Evolutionary conservation across 768 basidiomycete species (phyloP).

Genomic region (Lactifluus subvellereus): DNA sequence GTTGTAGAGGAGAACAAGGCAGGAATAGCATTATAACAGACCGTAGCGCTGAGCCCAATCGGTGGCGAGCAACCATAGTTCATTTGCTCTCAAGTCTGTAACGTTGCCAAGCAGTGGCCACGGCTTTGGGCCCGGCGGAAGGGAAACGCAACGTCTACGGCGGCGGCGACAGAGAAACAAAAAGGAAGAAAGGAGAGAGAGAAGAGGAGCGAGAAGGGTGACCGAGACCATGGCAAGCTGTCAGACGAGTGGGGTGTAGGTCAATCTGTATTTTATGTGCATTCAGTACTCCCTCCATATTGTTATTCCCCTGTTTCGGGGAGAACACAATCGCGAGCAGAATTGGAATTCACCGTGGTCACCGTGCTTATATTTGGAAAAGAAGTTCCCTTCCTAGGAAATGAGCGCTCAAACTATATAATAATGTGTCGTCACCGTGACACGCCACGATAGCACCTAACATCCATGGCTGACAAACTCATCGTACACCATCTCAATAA

Average conservation of each 20-base stretch:
- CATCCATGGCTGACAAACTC: conserved; percentile 13
- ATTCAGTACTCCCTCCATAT: too few species aligned
- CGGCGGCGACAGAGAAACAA: not conserved
- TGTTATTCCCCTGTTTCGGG: not conserved
- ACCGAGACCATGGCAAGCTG: not conserved
- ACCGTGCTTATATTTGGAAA: not conserved
- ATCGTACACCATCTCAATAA: conserved; percentile 42
- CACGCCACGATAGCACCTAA: not conserved
- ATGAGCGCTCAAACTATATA: not conserved
- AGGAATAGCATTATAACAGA: conserved; percentile 32
- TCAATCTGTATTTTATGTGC: not conserved
- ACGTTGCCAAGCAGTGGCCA: conserved; percentile 63
- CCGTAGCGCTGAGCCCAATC: conserved; percentile 62
- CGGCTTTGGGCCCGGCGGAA: conserved; percentile 66
- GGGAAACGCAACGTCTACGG: conserved; percentile 23
- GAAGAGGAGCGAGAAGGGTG: conserved; percentile 6
- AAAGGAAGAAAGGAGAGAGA: conserved; percentile 9
- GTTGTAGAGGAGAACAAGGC: not conserved
- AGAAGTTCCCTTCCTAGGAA: not conserved
- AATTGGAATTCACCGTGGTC: conserved; percentile 7
- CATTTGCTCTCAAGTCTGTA: conserved; percentile 49
- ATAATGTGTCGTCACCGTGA: not conserved
- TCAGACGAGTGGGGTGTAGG: not conserved
- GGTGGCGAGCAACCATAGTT: conserved; percentile 59
- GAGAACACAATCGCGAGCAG: not conserved